Conservation (phyloP, 2,329 filamentous ascomycete genomes). For the Ophiostoma sp. region DNA sequence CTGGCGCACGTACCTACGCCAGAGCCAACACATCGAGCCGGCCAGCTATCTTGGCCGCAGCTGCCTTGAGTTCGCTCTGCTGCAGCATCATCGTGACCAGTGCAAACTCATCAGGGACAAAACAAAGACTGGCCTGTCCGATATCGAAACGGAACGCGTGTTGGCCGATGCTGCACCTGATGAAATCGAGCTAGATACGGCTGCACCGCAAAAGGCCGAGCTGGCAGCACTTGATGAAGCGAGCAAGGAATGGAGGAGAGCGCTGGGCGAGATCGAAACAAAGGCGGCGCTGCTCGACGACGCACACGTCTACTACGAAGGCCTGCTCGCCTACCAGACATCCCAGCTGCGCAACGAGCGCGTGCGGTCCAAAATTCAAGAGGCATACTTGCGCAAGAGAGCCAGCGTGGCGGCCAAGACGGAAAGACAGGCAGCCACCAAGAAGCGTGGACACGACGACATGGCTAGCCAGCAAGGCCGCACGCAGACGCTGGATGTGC, state of each 20-base stretch:
- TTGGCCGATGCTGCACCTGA: no score
- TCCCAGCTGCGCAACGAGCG: constrained; percentile 4
- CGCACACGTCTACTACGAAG: not conserved
- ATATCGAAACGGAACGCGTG: no score
- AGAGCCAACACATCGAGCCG: not conserved
- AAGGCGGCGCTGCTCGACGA: not conserved
- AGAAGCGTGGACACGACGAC: not conserved
- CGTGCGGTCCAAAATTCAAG: constrained; percentile 7
- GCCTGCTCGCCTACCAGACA: constrained; percentile 9
- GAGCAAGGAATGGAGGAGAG: not conserved
- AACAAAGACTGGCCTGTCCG: no score
- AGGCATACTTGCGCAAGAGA: constrained; percentile 8
- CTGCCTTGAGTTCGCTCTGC: not conserved
- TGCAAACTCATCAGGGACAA: no score
- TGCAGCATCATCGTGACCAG: no score
- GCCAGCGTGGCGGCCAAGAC: not conserved
- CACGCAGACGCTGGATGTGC: constrained; percentile 13
- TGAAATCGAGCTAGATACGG: no score
- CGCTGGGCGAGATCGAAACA: not conserved
- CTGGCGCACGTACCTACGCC: constrained; percentile 20
- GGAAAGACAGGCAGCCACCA: no score
- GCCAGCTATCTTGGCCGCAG: not conserved
- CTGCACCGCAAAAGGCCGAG: no score
- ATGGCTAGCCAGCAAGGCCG: not conserved
- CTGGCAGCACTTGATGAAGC: no score